These are phyloP conservation scores for Taiozyma sp. DNA, from an alignment of 1,139 yeast genomes.

Conservation along the genomic window DNA sequence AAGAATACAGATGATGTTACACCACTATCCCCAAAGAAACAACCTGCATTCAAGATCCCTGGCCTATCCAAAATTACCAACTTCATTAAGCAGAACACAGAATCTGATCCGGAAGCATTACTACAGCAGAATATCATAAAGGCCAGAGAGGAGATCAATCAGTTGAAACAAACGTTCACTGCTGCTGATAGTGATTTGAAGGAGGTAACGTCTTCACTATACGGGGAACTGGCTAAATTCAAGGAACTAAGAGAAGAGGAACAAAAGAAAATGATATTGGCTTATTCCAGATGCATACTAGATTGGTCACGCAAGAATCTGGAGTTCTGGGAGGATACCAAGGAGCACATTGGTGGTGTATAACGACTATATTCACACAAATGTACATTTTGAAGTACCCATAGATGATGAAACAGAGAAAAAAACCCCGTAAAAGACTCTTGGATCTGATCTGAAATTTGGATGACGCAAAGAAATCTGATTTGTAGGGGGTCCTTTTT, in stretches of 20 bases:
- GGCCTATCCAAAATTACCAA: slow-evolving; percentile 50
- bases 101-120: slow-evolving; percentile 64
- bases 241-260: slow-evolving; percentile 35
- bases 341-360: slow-evolving; percentile 26
- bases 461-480: background rate
- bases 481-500: background rate
- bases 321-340: slow-evolving; percentile 72
- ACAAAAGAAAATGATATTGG: slow-evolving; percentile 40
- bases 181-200: slow-evolving; percentile 55
- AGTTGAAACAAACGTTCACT: slow-evolving; percentile 51
- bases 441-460: background rate
- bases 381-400: background rate
- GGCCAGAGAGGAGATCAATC: slow-evolving; percentile 47
- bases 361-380: background rate
- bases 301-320: slow-evolving; percentile 70
- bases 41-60: slow-evolving; percentile 37
- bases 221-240: slow-evolving; percentile 35
- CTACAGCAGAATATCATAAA: slow-evolving; percentile 52
- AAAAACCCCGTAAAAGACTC: background rate
- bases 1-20: slow-evolving; percentile 4
- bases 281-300: slow-evolving; percentile 54
- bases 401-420: background rate
- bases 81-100: slow-evolving; percentile 65
- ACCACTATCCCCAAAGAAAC: slow-evolving; percentile 25
- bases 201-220: slow-evolving; percentile 46